A percentile compares a stretch with the other conserved stretches of the same genome.
These are phyloP conservation scores for Beauveria asiatica DNA, from an alignment of 2,329 filamentous ascomycete species.

Conservation along the genomic window DNA sequence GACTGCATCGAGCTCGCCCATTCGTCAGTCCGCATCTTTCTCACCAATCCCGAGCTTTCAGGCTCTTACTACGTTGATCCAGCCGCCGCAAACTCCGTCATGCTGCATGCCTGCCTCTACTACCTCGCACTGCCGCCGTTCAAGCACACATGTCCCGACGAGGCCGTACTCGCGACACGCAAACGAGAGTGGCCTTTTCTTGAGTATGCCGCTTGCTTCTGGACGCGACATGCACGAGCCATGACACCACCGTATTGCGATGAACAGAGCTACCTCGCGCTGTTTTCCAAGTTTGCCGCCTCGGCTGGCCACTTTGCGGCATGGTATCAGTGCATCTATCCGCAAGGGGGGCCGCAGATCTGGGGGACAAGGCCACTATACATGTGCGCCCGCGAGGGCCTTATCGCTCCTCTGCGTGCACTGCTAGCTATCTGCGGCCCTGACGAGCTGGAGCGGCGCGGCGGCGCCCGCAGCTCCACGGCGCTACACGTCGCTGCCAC, in stretches of 20 bases:
- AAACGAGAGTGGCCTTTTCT: slow-evolving; percentile 6
- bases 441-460: slow-evolving; percentile 3
- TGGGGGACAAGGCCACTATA: slow-evolving; percentile 6
- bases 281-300: background rate
- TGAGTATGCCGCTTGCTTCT: slow-evolving; percentile 2
- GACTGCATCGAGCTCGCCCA: slow-evolving; percentile 8
- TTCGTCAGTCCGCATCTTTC: slow-evolving; percentile 8
- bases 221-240: slow-evolving; percentile 1
- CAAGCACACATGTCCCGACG: background rate
- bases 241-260: background rate
- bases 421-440: background rate
- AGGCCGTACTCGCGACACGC: background rate
- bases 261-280: background rate
- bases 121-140: slow-evolving; percentile 7
- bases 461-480: slow-evolving; percentile 8
- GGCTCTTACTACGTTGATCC: background rate
- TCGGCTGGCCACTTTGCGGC: slow-evolving; percentile 4
- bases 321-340: slow-evolving; percentile 10
- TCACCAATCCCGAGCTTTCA: background rate
- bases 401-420: background rate
- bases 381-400: slow-evolving; percentile 9
- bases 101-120: background rate
- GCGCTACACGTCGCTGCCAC: slow-evolving; percentile 8
- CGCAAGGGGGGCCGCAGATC: background rate
- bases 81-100: background rate